Evolutionary conservation across 768 basidiomycete species (phyloP), one percentile per base, ranked within the genome.

Genomic region (Rhizopogon sp.): DNA sequence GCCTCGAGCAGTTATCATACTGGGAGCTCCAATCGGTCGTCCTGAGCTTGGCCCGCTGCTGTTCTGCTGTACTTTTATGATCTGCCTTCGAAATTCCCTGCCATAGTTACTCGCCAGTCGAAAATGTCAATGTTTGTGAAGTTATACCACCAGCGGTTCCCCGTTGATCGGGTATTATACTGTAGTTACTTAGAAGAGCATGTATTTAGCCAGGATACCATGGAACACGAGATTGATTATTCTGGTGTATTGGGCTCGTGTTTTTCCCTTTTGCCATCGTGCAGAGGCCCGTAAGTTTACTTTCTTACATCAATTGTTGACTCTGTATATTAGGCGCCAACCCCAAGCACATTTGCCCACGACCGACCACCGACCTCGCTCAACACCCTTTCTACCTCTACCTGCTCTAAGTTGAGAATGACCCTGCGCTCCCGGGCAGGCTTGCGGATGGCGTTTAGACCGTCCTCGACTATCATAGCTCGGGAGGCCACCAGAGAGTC

Each of bases 311-410:
- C 31, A 33, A 33, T 33, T 10, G 2, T 33, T 33, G 2, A 9
- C 31, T 10, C 10, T 37, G 20, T 28, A 47, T 20, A 50, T 52
- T 33, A 56, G 10, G 41, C 35, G 31, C 52, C 41, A 29, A 56
- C 55, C 52, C 65, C 64, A 33, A 79, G 66, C 5, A 72, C 72
- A 64, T 75, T 87, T 72, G 80, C 83, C 89, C 89, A 91, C 8
- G 64, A 64, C 20, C 70, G 60, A 14, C 88, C 88, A 6, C 92
- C 93, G 17, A 90, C 79, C 54, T 92, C 91, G 43, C 89, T 81
- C 45, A 98, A 72, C 25, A 92, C 88, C 53, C 91, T 77, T 70
- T 94, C 91, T 0, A 95, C 87, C 60, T 97, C 94, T 0, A 74
- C 75, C 58, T 85, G 82, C 67, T 96, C 94, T 58, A 96, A 65